Conservation (phyloP, 805 yeast species). For the Saccharomyces kudriavzevii region DNA sequence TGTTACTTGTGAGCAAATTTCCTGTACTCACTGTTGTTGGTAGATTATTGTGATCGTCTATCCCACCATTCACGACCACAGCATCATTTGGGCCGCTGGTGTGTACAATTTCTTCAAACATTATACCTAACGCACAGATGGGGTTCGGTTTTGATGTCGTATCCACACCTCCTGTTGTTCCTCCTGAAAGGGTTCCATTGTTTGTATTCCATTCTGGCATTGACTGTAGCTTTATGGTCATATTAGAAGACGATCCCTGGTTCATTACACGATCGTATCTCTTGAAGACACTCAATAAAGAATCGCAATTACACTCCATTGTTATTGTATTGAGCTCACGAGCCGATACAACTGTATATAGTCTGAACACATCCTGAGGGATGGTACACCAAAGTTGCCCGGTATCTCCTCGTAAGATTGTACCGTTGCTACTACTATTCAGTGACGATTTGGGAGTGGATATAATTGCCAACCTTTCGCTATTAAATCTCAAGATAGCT, state of each 20-base stretch:
- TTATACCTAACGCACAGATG: slow-evolving; percentile 23
- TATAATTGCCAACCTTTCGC: slow-evolving; percentile 24
- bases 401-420: slow-evolving; percentile 20
- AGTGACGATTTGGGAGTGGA: slow-evolving; percentile 23
- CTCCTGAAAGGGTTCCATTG: slow-evolving; percentile 1
- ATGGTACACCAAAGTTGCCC: slow-evolving; percentile 31
- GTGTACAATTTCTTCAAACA: slow-evolving; percentile 25
- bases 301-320: slow-evolving; percentile 29
- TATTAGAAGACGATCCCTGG: slow-evolving; percentile 22
- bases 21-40: slow-evolving; percentile 2
- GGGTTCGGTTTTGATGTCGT: slow-evolving; percentile 12
- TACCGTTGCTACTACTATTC: slow-evolving; percentile 6
- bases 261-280: slow-evolving; percentile 25
- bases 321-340: slow-evolving; percentile 24
- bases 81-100: slow-evolving; percentile 7
- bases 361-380: slow-evolving; percentile 25
- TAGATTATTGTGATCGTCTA: slow-evolving; percentile 2
- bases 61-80: slow-evolving; percentile 1
- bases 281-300: slow-evolving; percentile 23
- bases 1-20: slow-evolving; percentile 7
- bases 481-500: slow-evolving; percentile 28
- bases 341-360: slow-evolving; percentile 21
- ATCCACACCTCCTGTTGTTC: background rate
- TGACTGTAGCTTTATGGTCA: slow-evolving; percentile 23
- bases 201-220: slow-evolving; percentile 24